A percentile compares a stretch with the other conserved stretches of the same genome.
phyloP scores from a whole-genome alignment of 306 rosid species.

The Rosa rugosa region DNA sequence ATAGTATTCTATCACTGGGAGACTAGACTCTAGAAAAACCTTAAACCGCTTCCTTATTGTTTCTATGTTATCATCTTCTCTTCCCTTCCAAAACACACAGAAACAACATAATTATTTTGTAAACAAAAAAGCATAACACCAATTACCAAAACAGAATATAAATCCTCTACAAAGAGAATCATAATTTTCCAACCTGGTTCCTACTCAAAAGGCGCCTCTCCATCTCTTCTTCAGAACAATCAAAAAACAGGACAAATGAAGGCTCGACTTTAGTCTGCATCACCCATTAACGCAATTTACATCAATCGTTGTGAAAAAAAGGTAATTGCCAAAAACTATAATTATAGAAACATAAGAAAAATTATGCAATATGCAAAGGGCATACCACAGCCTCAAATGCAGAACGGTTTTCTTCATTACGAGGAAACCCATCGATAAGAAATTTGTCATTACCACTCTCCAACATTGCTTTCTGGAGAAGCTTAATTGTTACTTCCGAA shows the following conservation, averaged over 20 bases:
- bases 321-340: background rate
- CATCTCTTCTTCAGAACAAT: constrained; percentile 88
- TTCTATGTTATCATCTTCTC: constrained; percentile 94
- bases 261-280: constrained; percentile 93
- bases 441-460: constrained; percentile 77
- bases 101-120: background rate
- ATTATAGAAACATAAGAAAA: background rate
- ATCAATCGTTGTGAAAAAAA: constrained; percentile 15
- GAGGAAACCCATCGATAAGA: constrained; percentile 99
- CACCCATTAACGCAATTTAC: constrained; percentile 25
- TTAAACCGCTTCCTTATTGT: constrained; percentile 91
- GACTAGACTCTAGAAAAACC: constrained; percentile 89
- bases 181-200: constrained; percentile 66
- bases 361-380: constrained; percentile 12
- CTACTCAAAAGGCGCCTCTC: constrained; percentile 83
- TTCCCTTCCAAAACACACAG: constrained; percentile 50
- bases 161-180: constrained; percentile 12
- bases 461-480: constrained; percentile 78
- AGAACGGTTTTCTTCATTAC: constrained; percentile 98
- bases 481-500: constrained; percentile 91
- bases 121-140: background rate
- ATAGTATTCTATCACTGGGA: constrained; percentile 82
- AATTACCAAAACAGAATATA: background rate
- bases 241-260: constrained; percentile 73
- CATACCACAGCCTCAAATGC: constrained; percentile 92